Conservation (phyloP, 108 stramenopile species). For the Nitzschia palea region DNA sequence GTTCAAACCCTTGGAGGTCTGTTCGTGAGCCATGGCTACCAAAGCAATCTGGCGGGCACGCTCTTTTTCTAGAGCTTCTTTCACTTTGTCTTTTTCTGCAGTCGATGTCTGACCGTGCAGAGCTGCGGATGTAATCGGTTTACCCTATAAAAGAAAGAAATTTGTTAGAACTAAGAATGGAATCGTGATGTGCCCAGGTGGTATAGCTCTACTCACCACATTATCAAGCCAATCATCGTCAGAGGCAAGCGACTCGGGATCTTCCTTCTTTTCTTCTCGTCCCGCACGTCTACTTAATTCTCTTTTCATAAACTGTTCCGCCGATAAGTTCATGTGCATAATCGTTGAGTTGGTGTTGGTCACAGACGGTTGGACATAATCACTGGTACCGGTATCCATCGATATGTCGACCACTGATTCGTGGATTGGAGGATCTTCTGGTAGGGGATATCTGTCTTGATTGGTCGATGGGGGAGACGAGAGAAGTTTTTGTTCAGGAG, state of each 20-base stretch:
- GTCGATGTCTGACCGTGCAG: neutral
- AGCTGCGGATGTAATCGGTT: slow-evolving; percentile 6
- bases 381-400: neutral
- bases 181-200: too few relatives aligned
- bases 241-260: slow-evolving; percentile 8
- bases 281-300: neutral
- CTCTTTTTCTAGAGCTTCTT: slow-evolving; percentile 23
- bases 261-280: slow-evolving; percentile 20
- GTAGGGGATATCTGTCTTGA: neutral
- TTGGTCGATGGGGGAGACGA: neutral
- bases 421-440: neutral
- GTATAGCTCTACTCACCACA: slow-evolving; percentile 30
- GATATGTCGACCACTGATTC: neutral
- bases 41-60: slow-evolving; percentile 7
- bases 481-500: neutral
- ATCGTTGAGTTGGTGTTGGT: slow-evolving; percentile 13
- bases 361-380: slow-evolving; percentile 6
- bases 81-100: slow-evolving; percentile 13
- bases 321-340: slow-evolving; percentile 17
- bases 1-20: neutral
- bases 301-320: slow-evolving; percentile 8
- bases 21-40: slow-evolving; percentile 9
- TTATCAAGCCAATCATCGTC: slow-evolving; percentile 40
- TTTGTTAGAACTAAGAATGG: too few relatives aligned
- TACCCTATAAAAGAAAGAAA: slow-evolving; percentile 11